Evolutionary conservation across 2,329 filamentous ascomycete species (phyloP), one percentile per base, ranked within the genome.

Genomic region (Alternaria triticimaculans): DNA sequence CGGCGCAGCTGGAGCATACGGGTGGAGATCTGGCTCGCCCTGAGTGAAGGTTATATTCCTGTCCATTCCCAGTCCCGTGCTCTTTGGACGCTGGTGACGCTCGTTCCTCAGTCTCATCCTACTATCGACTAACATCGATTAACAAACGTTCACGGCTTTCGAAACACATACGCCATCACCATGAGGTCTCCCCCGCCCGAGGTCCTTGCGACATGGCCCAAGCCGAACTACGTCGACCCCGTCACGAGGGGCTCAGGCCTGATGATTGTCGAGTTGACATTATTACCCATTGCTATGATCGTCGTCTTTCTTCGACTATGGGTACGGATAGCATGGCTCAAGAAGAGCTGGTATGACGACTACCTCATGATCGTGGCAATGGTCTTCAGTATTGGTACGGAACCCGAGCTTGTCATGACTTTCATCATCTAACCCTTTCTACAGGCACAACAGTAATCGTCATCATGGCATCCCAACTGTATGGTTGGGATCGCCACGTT

Each of bases 171-270:
- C 60, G 58, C 46, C 45, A 26, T 55, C 70, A 66, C 49, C 54
- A 80, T 80, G 77, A 72, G 77, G 61, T 78, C 72, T 51, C 71
- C 76, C 57, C 77, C 78, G 7, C 64, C 69, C 25, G 74, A 76
- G 12, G 78, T 84, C 48, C 62, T 79, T 43, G 63, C 72, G 43
- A 73, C 72, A 54, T 84, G 79, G 78, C 82, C 83, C 4, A 75
- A 69, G 46, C 81, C 82, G 2, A 82, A 84, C 72, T 83, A 84
- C 62, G 72, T 76, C 50, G 63, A 84, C 60, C 83, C 83, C 2
- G 69, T 74, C 21, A 83, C 79, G 2, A 74, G 81, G 63, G 82
- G 83, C 14, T 72, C 79, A 18, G 78, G 75, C 6, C 70, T 84
- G 15, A 76, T 84, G 66, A 78, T 83, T n/a, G 72, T 80, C 20